These are phyloP conservation scores for Sugiyamaella japonica DNA, from an alignment of 1,139 yeast genomes.

Conservation along the genomic window DNA sequence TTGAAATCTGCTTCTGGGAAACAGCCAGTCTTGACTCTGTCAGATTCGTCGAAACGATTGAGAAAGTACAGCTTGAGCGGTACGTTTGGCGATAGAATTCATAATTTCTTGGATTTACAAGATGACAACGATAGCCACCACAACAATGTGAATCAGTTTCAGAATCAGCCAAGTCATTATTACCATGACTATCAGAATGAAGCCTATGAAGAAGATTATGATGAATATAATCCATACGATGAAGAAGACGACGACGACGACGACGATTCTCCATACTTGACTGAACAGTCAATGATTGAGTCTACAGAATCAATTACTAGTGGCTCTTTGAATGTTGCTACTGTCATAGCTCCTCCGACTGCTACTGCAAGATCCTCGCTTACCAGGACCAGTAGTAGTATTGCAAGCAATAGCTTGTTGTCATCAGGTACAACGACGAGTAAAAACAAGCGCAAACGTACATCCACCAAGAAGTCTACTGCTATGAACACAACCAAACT, in stretches of 20 bases:
- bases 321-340: conserved; percentile 15
- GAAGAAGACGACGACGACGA: background rate
- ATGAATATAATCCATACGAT: conserved; percentile 10
- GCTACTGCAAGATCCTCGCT: conserved; percentile 14
- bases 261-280: conserved; percentile 14
- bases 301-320: conserved; percentile 18
- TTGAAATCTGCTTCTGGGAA: conserved; percentile 1
- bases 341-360: conserved; percentile 3
- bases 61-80: conserved; percentile 15
- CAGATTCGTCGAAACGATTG: conserved; percentile 7
- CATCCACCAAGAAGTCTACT: background rate
- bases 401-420: conserved; percentile 10
- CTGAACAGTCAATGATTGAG: conserved; percentile 19
- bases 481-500: background rate
- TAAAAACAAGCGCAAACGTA: conserved; percentile 10
- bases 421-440: background rate
- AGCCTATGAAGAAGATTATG: conserved; percentile 15
- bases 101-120: background rate
- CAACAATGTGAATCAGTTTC: background rate
- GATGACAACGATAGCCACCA: background rate
- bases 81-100: background rate
- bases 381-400: conserved; percentile 14
- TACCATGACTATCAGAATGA: conserved; percentile 6
- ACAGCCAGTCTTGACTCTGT: background rate
- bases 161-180: background rate